Percentiles rank a stretch among this genome's conserved stretches.
phyloP scores from a whole-genome alignment of 495 filamentous ascomycete species.

The Penicillium bialowiezense region DNA sequence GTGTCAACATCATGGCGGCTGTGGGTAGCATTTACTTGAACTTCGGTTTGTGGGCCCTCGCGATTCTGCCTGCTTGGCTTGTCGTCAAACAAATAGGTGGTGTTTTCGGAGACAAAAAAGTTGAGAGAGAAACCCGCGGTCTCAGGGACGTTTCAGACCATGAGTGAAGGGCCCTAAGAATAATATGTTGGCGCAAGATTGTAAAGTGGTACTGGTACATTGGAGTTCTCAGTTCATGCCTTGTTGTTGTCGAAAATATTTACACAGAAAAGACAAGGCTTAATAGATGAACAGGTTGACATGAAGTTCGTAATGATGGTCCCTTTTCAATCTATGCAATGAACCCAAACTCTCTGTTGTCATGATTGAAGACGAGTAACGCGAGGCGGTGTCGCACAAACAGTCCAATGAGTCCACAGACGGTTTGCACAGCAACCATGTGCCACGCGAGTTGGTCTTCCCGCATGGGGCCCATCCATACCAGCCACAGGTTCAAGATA shows the following conservation, averaged over 20 bases:
- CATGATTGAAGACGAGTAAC: conserved; percentile 76
- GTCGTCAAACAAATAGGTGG: conserved; percentile 52
- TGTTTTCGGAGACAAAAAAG: conserved; percentile 32
- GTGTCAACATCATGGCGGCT: conserved; percentile 54
- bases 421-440: conserved; percentile 69
- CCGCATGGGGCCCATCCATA: conserved; percentile 89
- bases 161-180: not conserved
- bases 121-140: conserved; percentile 27
- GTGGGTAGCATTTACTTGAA: conserved; percentile 61
- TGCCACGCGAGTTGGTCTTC: conserved; percentile 80
- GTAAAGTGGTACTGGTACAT: too few relatives aligned
- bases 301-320: too few relatives aligned
- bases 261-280: conserved; percentile 5
- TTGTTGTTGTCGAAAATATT: not conserved
- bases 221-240: not conserved
- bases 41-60: conserved; percentile 57
- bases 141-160: conserved; percentile 12
- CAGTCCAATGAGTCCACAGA: conserved; percentile 74
- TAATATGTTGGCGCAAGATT: not conserved
- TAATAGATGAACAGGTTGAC: not conserved
- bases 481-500: conserved; percentile 90
- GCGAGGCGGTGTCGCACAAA: conserved; percentile 84
- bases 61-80: conserved; percentile 58
- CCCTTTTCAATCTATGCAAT: conserved; percentile 16
- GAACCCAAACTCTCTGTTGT: conserved; percentile 59